Evolutionary conservation across 2,329 filamentous ascomycete species (phyloP).

Genomic region (Venturia nashicola): DNA sequence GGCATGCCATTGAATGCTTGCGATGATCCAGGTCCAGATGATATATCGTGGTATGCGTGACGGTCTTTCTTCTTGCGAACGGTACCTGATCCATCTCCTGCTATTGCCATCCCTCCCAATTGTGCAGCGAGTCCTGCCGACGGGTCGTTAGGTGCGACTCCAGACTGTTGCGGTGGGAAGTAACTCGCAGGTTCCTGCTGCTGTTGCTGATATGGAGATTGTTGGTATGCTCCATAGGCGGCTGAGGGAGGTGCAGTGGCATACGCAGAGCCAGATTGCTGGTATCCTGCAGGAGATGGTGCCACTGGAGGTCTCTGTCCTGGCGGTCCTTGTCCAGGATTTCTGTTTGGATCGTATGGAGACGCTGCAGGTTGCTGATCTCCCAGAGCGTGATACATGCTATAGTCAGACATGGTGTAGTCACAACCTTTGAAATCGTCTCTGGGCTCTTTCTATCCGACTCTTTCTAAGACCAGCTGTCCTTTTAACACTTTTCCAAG

Average conservation of each 20-base stretch:
- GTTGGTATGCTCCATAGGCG: slow-evolving; percentile 13
- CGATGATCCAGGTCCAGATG: slow-evolving; percentile 54
- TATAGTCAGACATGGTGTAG: slow-evolving; percentile 23
- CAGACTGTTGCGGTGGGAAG: slow-evolving; percentile 21
- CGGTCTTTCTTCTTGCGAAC: slow-evolving; percentile 74
- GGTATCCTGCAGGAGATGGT: slow-evolving; percentile 30
- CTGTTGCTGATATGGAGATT: slow-evolving; percentile 15
- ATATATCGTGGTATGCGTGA: slow-evolving; percentile 82
- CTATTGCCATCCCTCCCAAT: slow-evolving; percentile 66
- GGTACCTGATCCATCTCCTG: slow-evolving; percentile 36
- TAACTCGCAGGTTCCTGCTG: slow-evolving; percentile 26
- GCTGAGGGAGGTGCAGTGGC: slow-evolving; percentile 13
- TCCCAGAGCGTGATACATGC: slow-evolving; percentile 24
- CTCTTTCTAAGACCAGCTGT: not conserved
- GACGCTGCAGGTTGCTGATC: slow-evolving; percentile 13
- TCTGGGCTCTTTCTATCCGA: not conserved
- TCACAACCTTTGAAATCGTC: not conserved
- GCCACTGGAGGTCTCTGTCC: slow-evolving; percentile 27
- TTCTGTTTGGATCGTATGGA: slow-evolving; percentile 16
- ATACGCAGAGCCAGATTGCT: slow-evolving; percentile 25
- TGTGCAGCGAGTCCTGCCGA: slow-evolving; percentile 49
- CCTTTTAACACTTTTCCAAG: not conserved
- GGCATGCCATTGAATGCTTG: slow-evolving; percentile 60
- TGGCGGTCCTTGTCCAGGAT: slow-evolving; percentile 16
- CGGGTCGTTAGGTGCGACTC: slow-evolving; percentile 18